Percentiles rank a stretch among this genome's conserved stretches.
These are phyloP conservation scores for Xanthoparmelia taractica DNA, from an alignment of 495 filamentous ascomycete genomes.

Conservation along the genomic window DNA sequence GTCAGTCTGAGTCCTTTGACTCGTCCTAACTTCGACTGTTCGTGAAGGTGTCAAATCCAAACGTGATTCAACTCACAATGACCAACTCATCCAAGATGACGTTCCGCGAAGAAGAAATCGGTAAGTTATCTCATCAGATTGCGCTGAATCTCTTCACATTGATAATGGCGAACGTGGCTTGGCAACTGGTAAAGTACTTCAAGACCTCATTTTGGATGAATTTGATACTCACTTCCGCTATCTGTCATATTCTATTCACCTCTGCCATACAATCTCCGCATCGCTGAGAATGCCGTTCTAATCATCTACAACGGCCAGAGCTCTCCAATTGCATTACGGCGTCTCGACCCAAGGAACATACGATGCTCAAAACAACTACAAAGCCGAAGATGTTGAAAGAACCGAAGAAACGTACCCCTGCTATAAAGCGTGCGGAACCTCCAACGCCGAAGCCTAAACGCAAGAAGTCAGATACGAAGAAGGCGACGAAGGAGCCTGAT, in stretches of 20 bases:
- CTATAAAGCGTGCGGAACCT: not conserved
- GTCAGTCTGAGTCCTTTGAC: not conserved
- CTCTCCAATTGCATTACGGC: not conserved
- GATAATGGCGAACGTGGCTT: not conserved
- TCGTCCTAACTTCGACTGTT: not conserved
- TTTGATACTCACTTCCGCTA: not conserved
- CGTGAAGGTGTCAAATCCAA: not conserved
- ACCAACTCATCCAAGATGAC: not conserved
- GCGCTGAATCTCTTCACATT: not conserved
- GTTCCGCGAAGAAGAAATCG: not conserved
- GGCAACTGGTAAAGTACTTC: not conserved
- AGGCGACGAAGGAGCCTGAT: conserved; percentile 3
- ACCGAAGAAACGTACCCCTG: not conserved
- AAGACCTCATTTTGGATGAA: not conserved
- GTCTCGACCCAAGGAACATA: not conserved
- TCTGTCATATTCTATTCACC: not conserved
- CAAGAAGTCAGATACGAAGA: not conserved
- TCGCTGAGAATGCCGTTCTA: not conserved
- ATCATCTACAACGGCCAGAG: not conserved
- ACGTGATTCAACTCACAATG: not conserved
- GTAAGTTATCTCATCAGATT: not conserved
- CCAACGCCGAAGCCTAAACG: not conserved
- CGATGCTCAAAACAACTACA: not conserved
- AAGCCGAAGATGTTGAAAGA: not conserved
- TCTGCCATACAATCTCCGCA: not conserved